These are phyloP conservation scores for Linum trigynum DNA, from an alignment of 345 rosid genomes.

Conservation along the genomic window DNA sequence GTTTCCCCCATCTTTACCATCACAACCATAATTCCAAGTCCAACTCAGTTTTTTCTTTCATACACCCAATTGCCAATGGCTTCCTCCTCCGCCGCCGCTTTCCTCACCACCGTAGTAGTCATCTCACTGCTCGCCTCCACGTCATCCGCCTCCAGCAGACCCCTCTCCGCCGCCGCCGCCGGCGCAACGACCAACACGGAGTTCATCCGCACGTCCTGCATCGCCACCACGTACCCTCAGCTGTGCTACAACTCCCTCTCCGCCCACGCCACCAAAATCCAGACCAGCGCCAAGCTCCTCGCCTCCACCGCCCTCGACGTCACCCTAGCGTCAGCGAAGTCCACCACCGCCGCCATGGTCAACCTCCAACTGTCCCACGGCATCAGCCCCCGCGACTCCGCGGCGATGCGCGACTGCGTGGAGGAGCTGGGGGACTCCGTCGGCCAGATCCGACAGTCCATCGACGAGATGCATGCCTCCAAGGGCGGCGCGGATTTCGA, in stretches of 20 bases:
- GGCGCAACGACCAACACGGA: too few species aligned
- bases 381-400: constrained; percentile 19
- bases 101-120: too few species aligned
- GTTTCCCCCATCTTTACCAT: too few species aligned
- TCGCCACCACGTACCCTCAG: constrained; percentile 22
- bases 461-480: constrained; percentile 21
- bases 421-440: constrained; percentile 29
- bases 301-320: constrained; percentile 32
- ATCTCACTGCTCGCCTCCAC: too few species aligned
- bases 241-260: constrained; percentile 25
- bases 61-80: too few species aligned
- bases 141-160: too few species aligned
- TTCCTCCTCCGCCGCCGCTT: too few species aligned
- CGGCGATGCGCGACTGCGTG: constrained; percentile 33
- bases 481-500: constrained; percentile 14
- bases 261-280: constrained; percentile 17
- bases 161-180: too few species aligned
- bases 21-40: too few species aligned
- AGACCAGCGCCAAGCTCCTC: constrained; percentile 18
- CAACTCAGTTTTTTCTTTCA: too few species aligned
- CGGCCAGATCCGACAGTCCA: constrained; percentile 26
- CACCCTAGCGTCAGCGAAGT: constrained; percentile 24
- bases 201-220: constrained; percentile 16
- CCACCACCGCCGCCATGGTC: constrained; percentile 15
- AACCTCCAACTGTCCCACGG: constrained; percentile 19